Base-by-base conservation (phyloP, 148 eudicot species). In the Fagopyrum esculentum region DNA sequence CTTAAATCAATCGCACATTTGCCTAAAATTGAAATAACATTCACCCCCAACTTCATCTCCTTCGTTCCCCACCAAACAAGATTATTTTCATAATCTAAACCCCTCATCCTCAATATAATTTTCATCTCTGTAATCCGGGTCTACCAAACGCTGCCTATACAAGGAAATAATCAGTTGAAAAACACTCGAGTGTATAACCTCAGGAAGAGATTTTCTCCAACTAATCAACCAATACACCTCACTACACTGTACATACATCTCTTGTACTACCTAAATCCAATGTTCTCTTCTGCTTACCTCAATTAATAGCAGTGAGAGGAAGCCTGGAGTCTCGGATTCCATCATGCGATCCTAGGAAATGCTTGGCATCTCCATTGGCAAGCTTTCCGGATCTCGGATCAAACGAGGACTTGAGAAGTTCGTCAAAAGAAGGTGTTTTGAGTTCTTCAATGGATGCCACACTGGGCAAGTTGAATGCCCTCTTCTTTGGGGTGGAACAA, bases 251-350 rank as follows among this genome's bases (percentile, higher is more conserved):
- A 66, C 71, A 66, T 12, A 16, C 71, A 66, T 66, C 71, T 66
- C 71, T 66, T 40, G 40, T 35, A 66, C 71, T 66, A 66, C 17
- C 44, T 63, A 35, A 29, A 35, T 35, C 3, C 40, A 35, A 63
- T 63, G 45, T 45, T 63, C 26, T 66, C 71, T 66, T 19, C 71
- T 40, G 71, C 46, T 40, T 17, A 29, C 59, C 77, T 82, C 73
- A 92, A 69, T 95, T 95, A 29, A 94, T 84, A 78, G 98, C 86
- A 45, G 92, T 88, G 77, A 95, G 97, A 74, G 98, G 98, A 86
- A 86, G 79, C 73, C 98, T 78, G 6, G 96, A 78, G 83, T 91
- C 98, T 78, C 88, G 87, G 29, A 82, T 79, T 30, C 83, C 86
- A 66, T 89, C 89, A 13, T 59, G 55, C 61, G 81, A 82, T 52